These are phyloP conservation scores for Thuja plicata DNA, from an alignment of 83 land plant species.

Conservation along the genomic window DNA sequence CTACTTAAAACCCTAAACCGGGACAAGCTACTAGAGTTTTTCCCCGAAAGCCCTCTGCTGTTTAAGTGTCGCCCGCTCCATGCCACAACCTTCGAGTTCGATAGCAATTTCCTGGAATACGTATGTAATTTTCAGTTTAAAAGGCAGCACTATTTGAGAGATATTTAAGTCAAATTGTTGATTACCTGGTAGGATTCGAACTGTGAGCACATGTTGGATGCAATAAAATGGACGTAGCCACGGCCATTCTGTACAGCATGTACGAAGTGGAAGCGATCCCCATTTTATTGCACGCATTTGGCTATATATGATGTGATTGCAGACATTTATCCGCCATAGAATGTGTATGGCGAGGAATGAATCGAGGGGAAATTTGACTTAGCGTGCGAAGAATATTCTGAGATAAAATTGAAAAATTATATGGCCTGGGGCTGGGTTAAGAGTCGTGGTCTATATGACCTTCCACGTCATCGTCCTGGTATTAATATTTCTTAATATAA, in stretches of 20 bases:
- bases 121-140: not conserved
- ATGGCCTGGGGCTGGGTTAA: not conserved
- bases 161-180: not conserved
- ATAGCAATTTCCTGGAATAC: constrained; percentile 10
- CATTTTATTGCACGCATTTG: not conserved
- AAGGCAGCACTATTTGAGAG: not conserved
- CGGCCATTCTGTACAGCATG: constrained; percentile 10
- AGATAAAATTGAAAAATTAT: too few relatives aligned
- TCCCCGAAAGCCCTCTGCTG: not conserved
- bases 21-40: not conserved
- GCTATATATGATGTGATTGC: not conserved
- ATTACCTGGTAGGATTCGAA: constrained; percentile 4
- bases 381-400: not conserved
- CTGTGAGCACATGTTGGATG: not conserved
- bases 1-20: not conserved
- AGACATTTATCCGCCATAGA: not conserved
- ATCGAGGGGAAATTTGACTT: not conserved
- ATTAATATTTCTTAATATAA: too few relatives aligned
- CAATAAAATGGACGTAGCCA: not conserved
- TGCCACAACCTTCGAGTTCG: not conserved
- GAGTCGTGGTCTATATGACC: too few relatives aligned
- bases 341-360: not conserved
- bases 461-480: too few relatives aligned
- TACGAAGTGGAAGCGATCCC: not conserved
- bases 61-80: not conserved